Evolutionary conservation across 306 rosid genomes (phyloP), one percentile per base, ranked within the genome.

Genomic region (Abrus pulchellus): DNA sequence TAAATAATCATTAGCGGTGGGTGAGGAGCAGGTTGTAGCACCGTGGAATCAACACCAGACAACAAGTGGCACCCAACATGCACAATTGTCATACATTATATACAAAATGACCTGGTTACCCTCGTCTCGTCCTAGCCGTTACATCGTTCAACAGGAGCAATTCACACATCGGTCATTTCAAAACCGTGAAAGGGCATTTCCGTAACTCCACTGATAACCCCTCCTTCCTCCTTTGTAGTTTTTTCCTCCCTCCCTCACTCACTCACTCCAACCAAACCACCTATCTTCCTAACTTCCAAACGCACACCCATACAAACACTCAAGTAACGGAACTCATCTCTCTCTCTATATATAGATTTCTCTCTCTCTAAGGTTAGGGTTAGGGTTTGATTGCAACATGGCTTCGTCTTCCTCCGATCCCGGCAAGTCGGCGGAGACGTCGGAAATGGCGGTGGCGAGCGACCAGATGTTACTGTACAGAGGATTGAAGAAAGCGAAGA

Each of bases 371-470:
- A 48, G 74, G 47, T 27, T 66, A 69, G 77, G 62, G 62, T 76
- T 87, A 79, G 87, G 91, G 89, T 86, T 89, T 13, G 34, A 34
- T 53, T 56, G 53, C 14, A 86, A 84, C 65, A 94, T 95, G 99
- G 99, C 94, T 62, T 95, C 98, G 7, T 90, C 98, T 69, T 95
- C 97, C 13, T 93, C 97, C 34, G 98, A 93, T 87, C 97, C 92
- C 7, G 88, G 86, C 38, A 92, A 90, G 84, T 83, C 89, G 1
- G 80, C 83, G 38, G 87, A 83, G 67, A 74, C 77, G 0, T 73
- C 86, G 40, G 87, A 83, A 45, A 73, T 77, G 0, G 86, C n/a
- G 55, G 90, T 72, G 76, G 43, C 90, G 44, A 86, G 56, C 72
- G 99, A 96, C 68, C 97, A 93, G 87, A 76, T 87, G 2, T 74